Percentiles rank a stretch among this genome's conserved stretches.
These are phyloP conservation scores for Zygosaccharomyces pseudorouxii DNA, from an alignment of 805 yeast species.

Conservation along the genomic window DNA sequence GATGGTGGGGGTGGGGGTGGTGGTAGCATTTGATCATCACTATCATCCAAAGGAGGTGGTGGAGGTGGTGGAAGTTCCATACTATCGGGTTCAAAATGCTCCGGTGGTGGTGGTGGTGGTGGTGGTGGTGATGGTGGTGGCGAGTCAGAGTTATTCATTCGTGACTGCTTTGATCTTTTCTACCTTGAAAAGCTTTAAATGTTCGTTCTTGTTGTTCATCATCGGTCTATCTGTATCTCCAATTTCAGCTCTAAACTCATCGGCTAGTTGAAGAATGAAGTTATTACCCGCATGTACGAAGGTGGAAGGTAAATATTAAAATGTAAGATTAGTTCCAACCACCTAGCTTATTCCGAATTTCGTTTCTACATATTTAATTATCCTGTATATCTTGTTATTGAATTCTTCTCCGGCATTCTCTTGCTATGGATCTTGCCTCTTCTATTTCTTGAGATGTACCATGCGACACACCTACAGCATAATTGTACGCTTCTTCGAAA, in stretches of 20 bases:
- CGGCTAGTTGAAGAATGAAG: not conserved
- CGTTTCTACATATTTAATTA: not conserved
- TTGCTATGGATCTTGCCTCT: constrained; percentile 78
- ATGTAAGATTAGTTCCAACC: not conserved
- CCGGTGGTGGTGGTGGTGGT: constrained; percentile 21
- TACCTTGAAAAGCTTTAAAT: not conserved
- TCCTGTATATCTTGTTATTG: constrained; percentile 8
- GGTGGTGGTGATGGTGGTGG: constrained; percentile 12
- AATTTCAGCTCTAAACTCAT: not conserved
- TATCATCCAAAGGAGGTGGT: constrained; percentile 31
- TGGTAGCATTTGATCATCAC: constrained; percentile 26
- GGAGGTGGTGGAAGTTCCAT: constrained; percentile 9
- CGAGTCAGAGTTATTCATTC: not conserved
- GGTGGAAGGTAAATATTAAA: not conserved
- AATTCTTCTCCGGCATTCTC: constrained; percentile 59
- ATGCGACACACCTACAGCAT: constrained; percentile 63
- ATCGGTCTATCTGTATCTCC: not conserved
- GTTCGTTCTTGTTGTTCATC: not conserved
- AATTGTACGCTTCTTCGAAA: constrained; percentile 64
- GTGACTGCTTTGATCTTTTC: not conserved
- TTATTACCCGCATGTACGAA: not conserved
- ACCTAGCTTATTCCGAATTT: not conserved
- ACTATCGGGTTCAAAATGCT: constrained; percentile 5
- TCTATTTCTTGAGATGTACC: constrained; percentile 85
- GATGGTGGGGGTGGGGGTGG: constrained; percentile 36